Conservation (phyloP, 345 rosid genomes). For the Eucalyptus tenuipes region DNA sequence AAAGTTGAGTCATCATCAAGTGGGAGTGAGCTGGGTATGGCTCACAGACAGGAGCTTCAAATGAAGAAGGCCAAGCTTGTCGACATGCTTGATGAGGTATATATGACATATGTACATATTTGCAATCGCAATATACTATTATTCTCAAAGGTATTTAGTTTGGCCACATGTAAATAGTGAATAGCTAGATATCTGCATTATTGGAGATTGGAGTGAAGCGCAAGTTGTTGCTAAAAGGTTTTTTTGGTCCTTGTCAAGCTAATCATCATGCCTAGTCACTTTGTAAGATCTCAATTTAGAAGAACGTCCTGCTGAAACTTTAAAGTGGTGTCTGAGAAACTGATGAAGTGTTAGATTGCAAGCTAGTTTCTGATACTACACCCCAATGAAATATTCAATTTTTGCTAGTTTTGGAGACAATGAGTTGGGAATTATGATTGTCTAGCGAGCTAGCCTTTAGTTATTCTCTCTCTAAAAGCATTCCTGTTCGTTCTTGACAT, state of each 20-base stretch:
- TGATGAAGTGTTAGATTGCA: background rate
- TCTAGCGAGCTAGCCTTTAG: background rate
- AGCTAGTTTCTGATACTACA: background rate
- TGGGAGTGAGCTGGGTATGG: constrained; percentile 22
- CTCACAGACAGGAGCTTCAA: constrained; percentile 51
- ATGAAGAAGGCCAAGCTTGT: constrained; percentile 56
- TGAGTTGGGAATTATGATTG: background rate
- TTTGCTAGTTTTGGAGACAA: background rate
- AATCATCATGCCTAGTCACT: background rate
- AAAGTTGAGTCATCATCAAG: background rate
- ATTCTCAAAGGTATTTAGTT: background rate
- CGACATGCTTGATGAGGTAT: constrained; percentile 64
- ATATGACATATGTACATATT: background rate
- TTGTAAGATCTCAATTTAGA: background rate
- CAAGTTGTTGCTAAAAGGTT: background rate
- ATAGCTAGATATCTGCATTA: background rate
- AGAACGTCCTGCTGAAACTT: background rate
- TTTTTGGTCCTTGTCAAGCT: background rate
- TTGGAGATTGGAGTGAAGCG: background rate
- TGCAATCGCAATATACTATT: background rate
- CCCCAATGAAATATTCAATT: background rate
- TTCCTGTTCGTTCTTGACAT: background rate
- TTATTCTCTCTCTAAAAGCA: background rate
- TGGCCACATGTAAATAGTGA: background rate
- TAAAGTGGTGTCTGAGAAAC: background rate